phyloP scores from a whole-genome alignment of 352 stramenopile species.

The Phytophthora pisi region DNA sequence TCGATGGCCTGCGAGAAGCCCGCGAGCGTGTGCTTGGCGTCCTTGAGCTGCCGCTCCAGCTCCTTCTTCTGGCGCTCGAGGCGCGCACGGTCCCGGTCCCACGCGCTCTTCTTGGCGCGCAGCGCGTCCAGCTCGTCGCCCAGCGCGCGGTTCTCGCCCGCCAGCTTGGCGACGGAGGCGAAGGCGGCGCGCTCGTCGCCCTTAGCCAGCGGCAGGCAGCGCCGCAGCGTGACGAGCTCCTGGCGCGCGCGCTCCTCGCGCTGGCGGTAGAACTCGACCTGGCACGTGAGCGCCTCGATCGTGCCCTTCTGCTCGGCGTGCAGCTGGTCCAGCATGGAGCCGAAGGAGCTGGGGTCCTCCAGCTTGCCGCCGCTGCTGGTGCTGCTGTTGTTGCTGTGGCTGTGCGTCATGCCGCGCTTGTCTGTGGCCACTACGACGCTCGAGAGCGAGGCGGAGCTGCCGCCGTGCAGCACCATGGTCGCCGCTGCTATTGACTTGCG shows the following conservation, averaged over 20 bases:
- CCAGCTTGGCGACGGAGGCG: constrained; percentile 47
- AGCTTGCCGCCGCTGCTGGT: constrained; percentile 30
- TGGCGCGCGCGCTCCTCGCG: constrained; percentile 71
- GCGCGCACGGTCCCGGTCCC: constrained; percentile 49
- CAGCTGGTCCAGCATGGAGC: constrained; percentile 71
- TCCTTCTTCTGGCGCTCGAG: constrained; percentile 55
- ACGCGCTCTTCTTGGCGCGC: constrained; percentile 42
- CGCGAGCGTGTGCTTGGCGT: constrained; percentile 58
- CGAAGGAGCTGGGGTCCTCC: constrained; percentile 54
- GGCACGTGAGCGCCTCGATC: constrained; percentile 78
- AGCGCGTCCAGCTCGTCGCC: constrained; percentile 67
- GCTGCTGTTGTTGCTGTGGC: constrained; percentile 25
- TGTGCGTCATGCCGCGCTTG: constrained; percentile 1
- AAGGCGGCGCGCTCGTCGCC: constrained; percentile 36
- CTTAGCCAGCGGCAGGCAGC: constrained; percentile 38
- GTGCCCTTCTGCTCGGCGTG: constrained; percentile 83
- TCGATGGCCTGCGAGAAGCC: constrained; percentile 75
- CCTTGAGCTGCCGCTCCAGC: constrained; percentile 62
- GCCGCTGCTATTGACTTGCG: constrained; percentile 8
- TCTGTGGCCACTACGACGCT: constrained; percentile 6
- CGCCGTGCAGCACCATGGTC: constrained; percentile 33
- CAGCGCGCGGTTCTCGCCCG: constrained; percentile 59
- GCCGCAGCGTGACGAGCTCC: constrained; percentile 64
- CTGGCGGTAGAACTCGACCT: constrained; percentile 83
- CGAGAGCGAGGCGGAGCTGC: constrained; percentile 40